Evolutionary conservation across 129 eudicot species (phyloP), one percentile per base, ranked within the genome.

Genomic region (Helianthus annuus): DNA sequence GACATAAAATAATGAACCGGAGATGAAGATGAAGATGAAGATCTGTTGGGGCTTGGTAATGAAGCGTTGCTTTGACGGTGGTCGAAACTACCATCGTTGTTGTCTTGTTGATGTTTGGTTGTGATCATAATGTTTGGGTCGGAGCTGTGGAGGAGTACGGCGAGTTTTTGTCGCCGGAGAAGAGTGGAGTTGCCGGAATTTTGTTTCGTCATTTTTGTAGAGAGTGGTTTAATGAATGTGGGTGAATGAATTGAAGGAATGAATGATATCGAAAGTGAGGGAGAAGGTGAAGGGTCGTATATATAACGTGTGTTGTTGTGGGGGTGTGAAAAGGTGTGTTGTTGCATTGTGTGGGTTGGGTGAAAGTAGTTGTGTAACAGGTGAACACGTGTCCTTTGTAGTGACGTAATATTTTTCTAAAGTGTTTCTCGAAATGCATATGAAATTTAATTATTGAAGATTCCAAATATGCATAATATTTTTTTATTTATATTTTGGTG

Each of bases 111-210:
- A 32, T 62, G 48, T 7, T 61, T 13, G 29, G 63, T 68, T 14
- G 58, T 48, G 6, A 34, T 76, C 19, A 70, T 10, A 11, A 83
- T 44, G 74, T 75, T 64, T 17, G 82, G 88, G 16, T 83, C 89
- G 13, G 65, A 86, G 74, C 63, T 75, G 66, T 64, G 77, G 58
- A 93, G 80, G 49, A 89, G 72, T 49, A 82, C 64, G 56, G 91
- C 83, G 29, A 93, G 67, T 65, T 87, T 93, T n/a, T 60, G 75
- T 53, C 85, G 74, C 10, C 89, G 74, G 36, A 61, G 75, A 34
- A 71, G 44, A 44, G 58, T 66, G 16, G 87, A 14, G 11, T 68
- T 63, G 12, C 65, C 64, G 29, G 62, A 53, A 27, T 17, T 27
- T 2, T 70, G 11, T 10, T 62, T 76, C 40, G 53, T 59, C 69